Percentiles rank a stretch among this genome's conserved stretches.
Evolutionary conservation across 257 asterid genomes (phyloP).

Genomic region (Solanum piurae): DNA sequence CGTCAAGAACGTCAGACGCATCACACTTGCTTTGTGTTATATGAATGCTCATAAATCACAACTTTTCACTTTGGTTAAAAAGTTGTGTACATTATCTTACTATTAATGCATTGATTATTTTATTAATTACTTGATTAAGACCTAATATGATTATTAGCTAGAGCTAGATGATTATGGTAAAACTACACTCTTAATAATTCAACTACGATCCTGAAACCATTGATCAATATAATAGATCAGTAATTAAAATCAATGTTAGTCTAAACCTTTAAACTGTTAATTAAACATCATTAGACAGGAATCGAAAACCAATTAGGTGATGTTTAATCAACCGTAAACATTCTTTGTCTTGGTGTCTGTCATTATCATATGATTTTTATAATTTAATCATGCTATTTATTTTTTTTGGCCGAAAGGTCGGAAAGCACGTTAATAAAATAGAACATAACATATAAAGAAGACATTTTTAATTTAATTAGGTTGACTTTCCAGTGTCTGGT

Average conservation of each 20-base stretch:
- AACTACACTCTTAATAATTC: neutral
- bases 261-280: neutral
- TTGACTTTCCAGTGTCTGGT: neutral
- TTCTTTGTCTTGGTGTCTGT: neutral
- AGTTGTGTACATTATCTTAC: neutral
- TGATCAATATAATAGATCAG: neutral
- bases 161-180: neutral
- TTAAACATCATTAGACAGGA: conserved; percentile 1
- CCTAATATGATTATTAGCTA: neutral
- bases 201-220: neutral
- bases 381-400: neutral
- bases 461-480: neutral
- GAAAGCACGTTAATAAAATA: neutral
- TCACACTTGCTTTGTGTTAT: neutral
- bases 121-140: neutral
- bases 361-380: neutral
- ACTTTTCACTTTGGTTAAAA: neutral
- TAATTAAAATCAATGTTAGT: neutral
- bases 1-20: neutral
- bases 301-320: neutral
- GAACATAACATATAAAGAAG: neutral
- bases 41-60: neutral
- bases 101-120: neutral
- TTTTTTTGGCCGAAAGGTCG: neutral
- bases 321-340: neutral